Conservation (phyloP, 805 yeast genomes). For the Lipomyces yamadae region DNA sequence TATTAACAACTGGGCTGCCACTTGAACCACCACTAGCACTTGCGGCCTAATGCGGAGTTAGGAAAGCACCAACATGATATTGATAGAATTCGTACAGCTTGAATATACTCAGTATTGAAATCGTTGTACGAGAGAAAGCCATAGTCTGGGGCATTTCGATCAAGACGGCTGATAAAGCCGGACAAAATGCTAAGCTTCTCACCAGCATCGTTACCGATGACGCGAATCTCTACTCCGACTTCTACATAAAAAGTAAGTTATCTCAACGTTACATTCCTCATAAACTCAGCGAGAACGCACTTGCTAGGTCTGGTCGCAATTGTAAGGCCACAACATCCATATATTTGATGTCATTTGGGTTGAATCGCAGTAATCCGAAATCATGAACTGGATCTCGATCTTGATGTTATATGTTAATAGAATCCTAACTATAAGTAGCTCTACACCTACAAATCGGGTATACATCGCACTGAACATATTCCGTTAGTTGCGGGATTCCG, state of each 20-base stretch:
- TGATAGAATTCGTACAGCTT: constrained; percentile 17
- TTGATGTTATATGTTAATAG: background rate
- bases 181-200: constrained; percentile 87
- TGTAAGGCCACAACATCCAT: constrained; percentile 70
- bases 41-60: constrained; percentile 60
- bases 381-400: constrained; percentile 96
- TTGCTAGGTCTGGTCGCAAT: constrained; percentile 68
- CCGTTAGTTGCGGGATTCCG: constrained; percentile 5
- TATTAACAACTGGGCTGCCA: constrained; percentile 94
- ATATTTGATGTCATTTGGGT: constrained; percentile 72
- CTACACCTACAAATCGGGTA: constrained; percentile 23
- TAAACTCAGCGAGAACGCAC: background rate
- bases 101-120: constrained; percentile 36
- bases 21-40: constrained; percentile 95
- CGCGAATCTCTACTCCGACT: constrained; percentile 93
- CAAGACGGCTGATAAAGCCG: constrained; percentile 81
- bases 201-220: constrained; percentile 96
- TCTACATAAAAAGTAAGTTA: constrained; percentile 54
- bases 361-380: constrained; percentile 83
- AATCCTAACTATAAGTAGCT: background rate
- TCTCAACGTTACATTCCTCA: background rate
- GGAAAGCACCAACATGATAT: background rate
- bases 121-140: constrained; percentile 85
- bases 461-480: constrained; percentile 28
- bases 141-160: constrained; percentile 93